Conservation (phyloP, 805 yeast species). For the Priceomyces castillae region DNA sequence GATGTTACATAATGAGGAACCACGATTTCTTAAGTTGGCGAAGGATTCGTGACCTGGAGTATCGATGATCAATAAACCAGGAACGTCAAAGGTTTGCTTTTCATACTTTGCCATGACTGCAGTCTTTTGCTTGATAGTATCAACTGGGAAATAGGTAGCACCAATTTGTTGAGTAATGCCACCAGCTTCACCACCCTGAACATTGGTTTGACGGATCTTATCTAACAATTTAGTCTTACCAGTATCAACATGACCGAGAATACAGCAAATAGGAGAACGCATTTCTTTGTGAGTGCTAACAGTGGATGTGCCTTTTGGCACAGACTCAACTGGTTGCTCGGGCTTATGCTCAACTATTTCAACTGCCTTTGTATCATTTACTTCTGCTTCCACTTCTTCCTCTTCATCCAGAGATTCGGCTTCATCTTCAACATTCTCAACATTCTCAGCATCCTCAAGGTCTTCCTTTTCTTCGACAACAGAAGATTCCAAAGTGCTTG, state of each 20-base stretch:
- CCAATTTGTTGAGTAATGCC: slow-evolving; percentile 99
- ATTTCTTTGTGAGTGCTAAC: slow-evolving; percentile 45
- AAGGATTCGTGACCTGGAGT: slow-evolving; percentile 99
- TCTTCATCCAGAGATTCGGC: slow-evolving; percentile 27
- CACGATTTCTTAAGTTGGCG: slow-evolving; percentile 95
- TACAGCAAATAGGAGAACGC: slow-evolving; percentile 99
- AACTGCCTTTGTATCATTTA: slow-evolving; percentile 5
- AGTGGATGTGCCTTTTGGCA: slow-evolving; percentile 15
- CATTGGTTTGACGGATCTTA: slow-evolving; percentile 97
- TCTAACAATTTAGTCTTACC: slow-evolving; percentile 98
- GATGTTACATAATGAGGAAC: slow-evolving; percentile 98
- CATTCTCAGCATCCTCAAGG: slow-evolving; percentile 22
- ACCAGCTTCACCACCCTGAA: slow-evolving; percentile 99
- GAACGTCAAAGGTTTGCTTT: slow-evolving; percentile 86
- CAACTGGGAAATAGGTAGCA: slow-evolving; percentile 99
- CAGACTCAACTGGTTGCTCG: slow-evolving; percentile 24
- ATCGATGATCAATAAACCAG: slow-evolving; percentile 94
- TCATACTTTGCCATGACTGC: slow-evolving; percentile 86
- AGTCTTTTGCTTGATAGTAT: slow-evolving; percentile 87
- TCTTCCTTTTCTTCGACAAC: slow-evolving; percentile 26
- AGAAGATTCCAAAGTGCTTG: slow-evolving; percentile 51
- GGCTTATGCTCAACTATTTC: slow-evolving; percentile 21
- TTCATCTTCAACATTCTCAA: slow-evolving; percentile 18
- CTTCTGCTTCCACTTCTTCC: slow-evolving; percentile 23
- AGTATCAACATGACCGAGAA: slow-evolving; percentile 98